These are phyloP conservation scores for Cladosporium oxysporum DNA, from an alignment of 2,329 filamentous ascomycete genomes.

Conservation along the genomic window DNA sequence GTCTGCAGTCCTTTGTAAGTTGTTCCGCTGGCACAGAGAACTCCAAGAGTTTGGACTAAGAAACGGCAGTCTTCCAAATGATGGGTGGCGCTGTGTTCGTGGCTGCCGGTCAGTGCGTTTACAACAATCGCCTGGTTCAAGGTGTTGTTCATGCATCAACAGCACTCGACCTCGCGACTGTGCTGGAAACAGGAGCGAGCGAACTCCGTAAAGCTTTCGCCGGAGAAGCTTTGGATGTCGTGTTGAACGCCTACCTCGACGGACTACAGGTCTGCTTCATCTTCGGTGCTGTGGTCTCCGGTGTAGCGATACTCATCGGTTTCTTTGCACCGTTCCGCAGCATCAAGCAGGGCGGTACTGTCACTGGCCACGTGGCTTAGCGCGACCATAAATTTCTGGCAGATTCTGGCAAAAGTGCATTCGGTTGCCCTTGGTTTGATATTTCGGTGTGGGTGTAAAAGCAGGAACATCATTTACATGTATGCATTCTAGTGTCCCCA, in stretches of 20 bases:
- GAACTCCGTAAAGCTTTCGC: background rate
- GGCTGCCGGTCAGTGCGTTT: too few species aligned
- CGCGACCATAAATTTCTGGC: background rate
- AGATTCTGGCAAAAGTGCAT: background rate
- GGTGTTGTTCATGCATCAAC: background rate
- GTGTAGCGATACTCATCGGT: background rate
- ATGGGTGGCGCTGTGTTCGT: too few species aligned
- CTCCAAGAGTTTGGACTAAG: too few species aligned
- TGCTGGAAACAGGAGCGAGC: background rate
- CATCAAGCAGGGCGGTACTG: background rate
- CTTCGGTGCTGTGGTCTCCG: background rate
- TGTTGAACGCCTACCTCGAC: background rate
- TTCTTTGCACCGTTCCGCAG: background rate
- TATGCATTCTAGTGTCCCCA: too few species aligned
- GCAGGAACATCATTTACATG: too few species aligned
- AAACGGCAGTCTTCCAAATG: too few species aligned
- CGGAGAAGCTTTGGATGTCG: background rate
- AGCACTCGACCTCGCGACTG: background rate
- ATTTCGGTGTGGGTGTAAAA: background rate
- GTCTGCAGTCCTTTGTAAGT: too few species aligned
- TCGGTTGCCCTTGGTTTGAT: background rate
- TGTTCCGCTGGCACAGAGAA: too few species aligned
- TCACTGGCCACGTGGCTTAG: background rate
- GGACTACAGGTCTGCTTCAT: background rate
- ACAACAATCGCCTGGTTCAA: too few species aligned